These are phyloP conservation scores for Thraustochytrium striatum DNA, from an alignment of 352 stramenopile species.

Conservation along the genomic window DNA sequence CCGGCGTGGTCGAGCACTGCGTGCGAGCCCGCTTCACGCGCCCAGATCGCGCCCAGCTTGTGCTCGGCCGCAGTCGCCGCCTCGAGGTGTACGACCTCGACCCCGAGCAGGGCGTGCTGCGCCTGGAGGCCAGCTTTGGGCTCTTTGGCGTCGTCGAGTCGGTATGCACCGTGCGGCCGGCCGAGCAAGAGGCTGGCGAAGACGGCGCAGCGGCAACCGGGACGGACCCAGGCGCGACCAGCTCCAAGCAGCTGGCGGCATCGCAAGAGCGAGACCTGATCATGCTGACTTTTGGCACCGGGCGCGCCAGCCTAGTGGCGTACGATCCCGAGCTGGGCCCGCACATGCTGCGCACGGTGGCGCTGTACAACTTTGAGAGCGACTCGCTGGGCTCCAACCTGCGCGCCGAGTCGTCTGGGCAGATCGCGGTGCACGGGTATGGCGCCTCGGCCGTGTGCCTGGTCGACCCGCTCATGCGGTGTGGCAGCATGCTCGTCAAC, in stretches of 20 bases:
- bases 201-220: neutral
- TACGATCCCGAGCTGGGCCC: conserved; percentile 6
- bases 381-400: conserved; percentile 37
- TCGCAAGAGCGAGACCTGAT: conserved; percentile 16
- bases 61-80: conserved; percentile 4
- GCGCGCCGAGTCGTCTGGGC: conserved; percentile 1
- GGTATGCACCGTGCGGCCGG: neutral
- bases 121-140: neutral
- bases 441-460: neutral
- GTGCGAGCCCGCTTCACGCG: conserved; percentile 11
- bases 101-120: neutral
- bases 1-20: conserved; percentile 10
- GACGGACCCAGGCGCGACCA: neutral
- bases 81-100: conserved; percentile 19
- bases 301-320: conserved; percentile 6
- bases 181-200: neutral
- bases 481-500: conserved; percentile 18
- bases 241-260: neutral
- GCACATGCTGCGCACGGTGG: conserved; percentile 18
- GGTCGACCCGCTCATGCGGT: conserved; percentile 24
- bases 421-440: conserved; percentile 1
- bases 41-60: neutral
- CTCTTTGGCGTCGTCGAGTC: neutral
- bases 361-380: conserved; percentile 41
- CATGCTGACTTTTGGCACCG: conserved; percentile 29